Base-by-base conservation (phyloP, 441 rosid species). In the Adansonia grandidieri region DNA sequence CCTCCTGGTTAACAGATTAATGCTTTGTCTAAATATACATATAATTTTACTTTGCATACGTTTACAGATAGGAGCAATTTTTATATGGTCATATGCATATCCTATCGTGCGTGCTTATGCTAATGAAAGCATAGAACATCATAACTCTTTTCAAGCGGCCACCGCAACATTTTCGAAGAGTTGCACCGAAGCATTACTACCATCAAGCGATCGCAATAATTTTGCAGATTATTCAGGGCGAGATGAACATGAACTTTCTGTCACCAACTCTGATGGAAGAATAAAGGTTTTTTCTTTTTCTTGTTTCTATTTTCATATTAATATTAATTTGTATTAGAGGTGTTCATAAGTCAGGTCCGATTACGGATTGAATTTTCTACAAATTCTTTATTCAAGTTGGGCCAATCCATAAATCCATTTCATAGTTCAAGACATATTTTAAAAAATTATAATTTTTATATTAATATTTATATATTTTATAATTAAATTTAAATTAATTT, bases 101-200 rank as follows among this genome's bases (percentile, higher is more conserved):
- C 19, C 42, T 42, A 24, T 81, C 24, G 74, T 85, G 76, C 53
- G 78, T 40, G 24, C 75, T 24, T 85, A 79, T n/a, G 70, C 78
- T 22, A 81, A 72, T 42, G 79, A 57, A 42, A 44, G 58, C 44
- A 24, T 9, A 24, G 28, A 24, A 24, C 28, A 24, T 24, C 28
- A 24, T 24, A 24, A 24, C 22, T 70, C 63, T 20, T 70, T 63
- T 3, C 11, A 69, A 56, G 51, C 1, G 7, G 1, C 0, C 17
- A 15, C 73, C 3, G 44, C 24, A 70, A 5, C 74, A 7, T 24
- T 17, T 50, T 9, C 71, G 0, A 85, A 68, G 6, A 84, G 81
- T 73, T 78, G 74, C 80, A 85, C 80, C 17, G 89, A 84, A 45
- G 87, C 94, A 32, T 66, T 90, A 75, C 89, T 93, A 68, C 61